Base-by-base conservation (phyloP, 2,329 filamentous ascomycete genomes). In the Rhynchosporium secalis region DNA sequence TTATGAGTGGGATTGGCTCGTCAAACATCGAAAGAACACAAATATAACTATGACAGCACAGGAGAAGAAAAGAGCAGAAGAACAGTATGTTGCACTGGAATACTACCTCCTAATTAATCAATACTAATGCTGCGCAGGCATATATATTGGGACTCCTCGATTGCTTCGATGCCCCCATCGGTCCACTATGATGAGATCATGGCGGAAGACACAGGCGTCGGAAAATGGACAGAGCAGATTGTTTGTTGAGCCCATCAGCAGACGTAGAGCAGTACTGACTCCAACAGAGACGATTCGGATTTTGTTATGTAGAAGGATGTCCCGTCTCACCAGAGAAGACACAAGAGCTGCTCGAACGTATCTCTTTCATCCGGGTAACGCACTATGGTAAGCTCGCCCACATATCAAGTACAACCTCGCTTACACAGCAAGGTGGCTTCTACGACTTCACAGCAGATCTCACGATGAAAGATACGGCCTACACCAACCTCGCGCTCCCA, bases 401-500 rank as follows among this genome's bases (percentile, higher is more conserved):
- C 5, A 41, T 9, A 8, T 13, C 41, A 1, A 20, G 33, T n/a
- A 26, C 15, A 31, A 20, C 13, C 13, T 13, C 58, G 56, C 63
- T 67, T 43, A 69, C 31, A n/a, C 28, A 7, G 59, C 68, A 13
- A 80, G 82, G 86, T 65, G 87, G 83, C 33, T 90, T 90, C 75
- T 90, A 87, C 79, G 94, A 97, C 76, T 98, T 98, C 75, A 90
- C 91, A 0, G 89, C 93, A 4, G 90, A 97, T 75, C 83, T 97
- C 29, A 88, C 91, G 33, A 89, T 89, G 72, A 93, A 93, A 67
- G 92, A 96, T 72, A 96, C 91, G 1, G 92, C 92, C 3, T 99
- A 98, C 78, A 97, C 94, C 1, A 92, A 89, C 70, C 81, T 95
- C 56, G 87, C 87, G 1, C 83, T 99, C 2, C 85, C 86, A 26